phyloP scores from a whole-genome alignment of 2,329 filamentous ascomycete genomes.

The Colletotrichum nymphaeae region DNA sequence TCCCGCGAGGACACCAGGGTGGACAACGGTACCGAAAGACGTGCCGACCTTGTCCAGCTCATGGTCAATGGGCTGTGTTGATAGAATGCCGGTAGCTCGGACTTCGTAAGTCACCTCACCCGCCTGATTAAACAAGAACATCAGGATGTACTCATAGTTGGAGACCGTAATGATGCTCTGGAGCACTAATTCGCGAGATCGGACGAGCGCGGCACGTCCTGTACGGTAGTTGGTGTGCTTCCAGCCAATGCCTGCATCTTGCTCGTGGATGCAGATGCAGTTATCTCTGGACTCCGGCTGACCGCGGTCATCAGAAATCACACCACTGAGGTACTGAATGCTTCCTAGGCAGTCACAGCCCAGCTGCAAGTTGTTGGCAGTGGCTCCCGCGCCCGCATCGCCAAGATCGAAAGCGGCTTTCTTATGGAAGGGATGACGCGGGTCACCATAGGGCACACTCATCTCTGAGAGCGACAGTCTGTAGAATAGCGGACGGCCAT shows the following conservation, averaged over 20 bases:
- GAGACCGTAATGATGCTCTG: slow-evolving; percentile 76
- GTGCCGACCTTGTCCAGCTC: slow-evolving; percentile 60
- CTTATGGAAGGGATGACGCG: slow-evolving; percentile 69
- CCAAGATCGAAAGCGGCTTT: slow-evolving; percentile 79
- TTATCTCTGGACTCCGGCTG: slow-evolving; percentile 65
- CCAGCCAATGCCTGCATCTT: slow-evolving; percentile 76
- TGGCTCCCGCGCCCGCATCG: slow-evolving; percentile 72
- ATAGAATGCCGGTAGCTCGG: slow-evolving; percentile 75
- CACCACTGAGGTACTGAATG: slow-evolving; percentile 67
- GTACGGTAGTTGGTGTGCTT: slow-evolving; percentile 79
- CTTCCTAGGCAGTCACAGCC: slow-evolving; percentile 77
- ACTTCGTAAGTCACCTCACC: slow-evolving; percentile 71
- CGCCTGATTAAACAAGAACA: slow-evolving; percentile 72
- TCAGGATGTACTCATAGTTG: slow-evolving; percentile 79
- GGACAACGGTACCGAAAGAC: slow-evolving; percentile 70
- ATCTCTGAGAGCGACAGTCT: slow-evolving; percentile 69
- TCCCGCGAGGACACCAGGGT: slow-evolving; percentile 58
- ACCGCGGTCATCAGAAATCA: slow-evolving; percentile 65
- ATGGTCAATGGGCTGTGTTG: slow-evolving; percentile 62
- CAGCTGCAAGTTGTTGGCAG: slow-evolving; percentile 73
- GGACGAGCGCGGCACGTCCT: slow-evolving; percentile 68
- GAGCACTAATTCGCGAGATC: slow-evolving; percentile 71
- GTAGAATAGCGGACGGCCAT: slow-evolving; percentile 68
- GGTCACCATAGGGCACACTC: slow-evolving; percentile 73
- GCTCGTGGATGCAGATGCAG: slow-evolving; percentile 76